Conservation (phyloP, 139 green algal species). For the Bryopsis sp. region DNA sequence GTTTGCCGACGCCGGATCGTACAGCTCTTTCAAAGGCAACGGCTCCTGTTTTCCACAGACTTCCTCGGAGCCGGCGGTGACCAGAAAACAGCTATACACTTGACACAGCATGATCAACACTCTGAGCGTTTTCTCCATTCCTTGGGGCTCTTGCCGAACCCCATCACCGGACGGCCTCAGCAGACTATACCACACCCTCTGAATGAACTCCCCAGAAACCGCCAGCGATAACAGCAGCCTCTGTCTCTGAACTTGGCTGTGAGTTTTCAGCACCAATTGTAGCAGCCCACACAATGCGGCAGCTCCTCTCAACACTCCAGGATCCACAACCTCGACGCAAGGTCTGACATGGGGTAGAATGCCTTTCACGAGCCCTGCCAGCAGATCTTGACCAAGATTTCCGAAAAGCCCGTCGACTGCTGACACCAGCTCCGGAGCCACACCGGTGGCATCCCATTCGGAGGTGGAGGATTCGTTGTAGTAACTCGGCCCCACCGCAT, state of each 20-base stretch:
- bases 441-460: background rate
- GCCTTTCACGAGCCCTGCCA: background rate
- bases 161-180: background rate
- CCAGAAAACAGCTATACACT: slow-evolving; percentile 6
- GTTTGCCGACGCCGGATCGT: background rate
- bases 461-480: background rate
- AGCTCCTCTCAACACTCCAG: background rate
- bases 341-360: background rate
- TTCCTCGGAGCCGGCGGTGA: background rate
- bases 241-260: background rate
- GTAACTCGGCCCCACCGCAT: no score
- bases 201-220: background rate
- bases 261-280: background rate
- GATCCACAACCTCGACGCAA: no score
- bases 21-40: slow-evolving; percentile 6
- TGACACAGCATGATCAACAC: slow-evolving; percentile 4
- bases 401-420: background rate
- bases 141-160: background rate
- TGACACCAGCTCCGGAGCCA: background rate
- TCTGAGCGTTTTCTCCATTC: background rate
- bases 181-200: background rate
- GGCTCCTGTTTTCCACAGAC: background rate
- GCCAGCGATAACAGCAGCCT: background rate
- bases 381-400: background rate
- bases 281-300: background rate